Conservation (phyloP, 345 rosid genomes). For the Hibiscus mutabilis region DNA sequence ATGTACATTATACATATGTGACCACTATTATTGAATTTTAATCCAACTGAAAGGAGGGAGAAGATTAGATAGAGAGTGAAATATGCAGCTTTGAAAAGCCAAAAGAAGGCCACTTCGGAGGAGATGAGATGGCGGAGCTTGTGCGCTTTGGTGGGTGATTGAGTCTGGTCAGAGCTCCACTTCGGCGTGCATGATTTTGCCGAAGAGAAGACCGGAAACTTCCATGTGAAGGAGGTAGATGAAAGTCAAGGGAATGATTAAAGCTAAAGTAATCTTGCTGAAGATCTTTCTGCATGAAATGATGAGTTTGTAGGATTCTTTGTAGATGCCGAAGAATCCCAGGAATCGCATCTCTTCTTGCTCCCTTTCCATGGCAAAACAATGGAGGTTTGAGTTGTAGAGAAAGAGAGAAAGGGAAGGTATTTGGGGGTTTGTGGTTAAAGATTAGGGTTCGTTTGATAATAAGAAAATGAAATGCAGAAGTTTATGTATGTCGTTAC, state of each 20-base stretch:
- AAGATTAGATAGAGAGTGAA: constrained; percentile 26
- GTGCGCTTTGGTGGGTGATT: background rate
- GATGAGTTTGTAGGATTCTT: too few relatives aligned
- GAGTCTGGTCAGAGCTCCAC: background rate
- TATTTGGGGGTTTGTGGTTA: too few relatives aligned
- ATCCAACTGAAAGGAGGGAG: constrained; percentile 39
- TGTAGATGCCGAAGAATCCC: too few relatives aligned
- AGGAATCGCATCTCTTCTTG: constrained; percentile 36
- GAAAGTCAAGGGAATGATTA: constrained; percentile 51
- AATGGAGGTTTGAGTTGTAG: background rate
- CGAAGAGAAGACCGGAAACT: background rate
- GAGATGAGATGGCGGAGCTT: constrained; percentile 23
- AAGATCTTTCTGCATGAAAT: constrained; percentile 19
- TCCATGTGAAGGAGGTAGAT: constrained; percentile 41
- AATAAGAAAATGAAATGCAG: background rate
- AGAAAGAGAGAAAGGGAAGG: background rate
- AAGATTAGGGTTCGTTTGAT: too few relatives aligned
- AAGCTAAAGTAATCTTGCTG: constrained; percentile 35
- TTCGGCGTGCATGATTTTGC: background rate
- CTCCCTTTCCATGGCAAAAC: constrained; percentile 36
- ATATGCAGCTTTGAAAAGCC: constrained; percentile 29
- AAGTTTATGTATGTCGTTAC: background rate
- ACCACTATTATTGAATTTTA: too few relatives aligned
- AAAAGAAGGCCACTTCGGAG: constrained; percentile 16
- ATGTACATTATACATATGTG: too few relatives aligned